These are phyloP conservation scores for Ganoderma resinaceum DNA, from an alignment of 1,284 basidiomycete species.

Conservation along the genomic window DNA sequence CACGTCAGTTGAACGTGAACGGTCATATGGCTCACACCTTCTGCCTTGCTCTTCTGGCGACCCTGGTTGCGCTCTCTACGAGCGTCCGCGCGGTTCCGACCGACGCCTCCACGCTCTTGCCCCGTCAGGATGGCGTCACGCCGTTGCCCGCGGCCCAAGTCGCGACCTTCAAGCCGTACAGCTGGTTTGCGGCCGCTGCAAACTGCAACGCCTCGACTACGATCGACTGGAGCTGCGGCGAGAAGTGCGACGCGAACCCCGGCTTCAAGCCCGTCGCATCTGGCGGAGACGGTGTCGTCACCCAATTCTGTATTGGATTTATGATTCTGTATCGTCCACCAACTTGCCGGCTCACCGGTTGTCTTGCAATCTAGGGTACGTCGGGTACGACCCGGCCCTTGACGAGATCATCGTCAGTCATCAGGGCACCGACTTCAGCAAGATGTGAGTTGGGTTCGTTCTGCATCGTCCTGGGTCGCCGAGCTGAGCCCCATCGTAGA, in stretches of 20 bases:
- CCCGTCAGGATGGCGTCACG: slow-evolving; percentile 34
- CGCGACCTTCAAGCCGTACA: slow-evolving; percentile 57
- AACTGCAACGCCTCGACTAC: slow-evolving; percentile 56
- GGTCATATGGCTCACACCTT: background rate
- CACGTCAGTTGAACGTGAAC: background rate
- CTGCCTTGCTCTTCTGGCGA: background rate
- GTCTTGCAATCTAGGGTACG: slow-evolving; percentile 13
- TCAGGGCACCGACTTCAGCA: slow-evolving; percentile 18
- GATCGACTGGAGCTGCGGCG: slow-evolving; percentile 63
- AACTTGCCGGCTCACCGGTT: background rate
- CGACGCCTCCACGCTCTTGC: background rate
- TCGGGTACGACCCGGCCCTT: slow-evolving; percentile 19
- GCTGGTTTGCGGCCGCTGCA: slow-evolving; percentile 59
- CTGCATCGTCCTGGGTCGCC: background rate
- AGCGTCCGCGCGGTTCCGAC: background rate
- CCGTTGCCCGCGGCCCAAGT: slow-evolving; percentile 51
- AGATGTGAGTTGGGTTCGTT: slow-evolving; percentile 2
- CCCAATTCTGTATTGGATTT: slow-evolving; percentile 12
- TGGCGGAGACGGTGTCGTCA: slow-evolving; percentile 15
- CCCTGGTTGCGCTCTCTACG: background rate
- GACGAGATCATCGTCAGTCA: slow-evolving; percentile 17
- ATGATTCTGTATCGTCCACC: background rate
- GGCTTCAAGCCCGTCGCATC: slow-evolving; percentile 12
- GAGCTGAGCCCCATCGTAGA: background rate
- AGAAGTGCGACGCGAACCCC: slow-evolving; percentile 58